Evolutionary conservation across 1,284 basidiomycete genomes (phyloP).

Genomic region (Tylopilus sp.): DNA sequence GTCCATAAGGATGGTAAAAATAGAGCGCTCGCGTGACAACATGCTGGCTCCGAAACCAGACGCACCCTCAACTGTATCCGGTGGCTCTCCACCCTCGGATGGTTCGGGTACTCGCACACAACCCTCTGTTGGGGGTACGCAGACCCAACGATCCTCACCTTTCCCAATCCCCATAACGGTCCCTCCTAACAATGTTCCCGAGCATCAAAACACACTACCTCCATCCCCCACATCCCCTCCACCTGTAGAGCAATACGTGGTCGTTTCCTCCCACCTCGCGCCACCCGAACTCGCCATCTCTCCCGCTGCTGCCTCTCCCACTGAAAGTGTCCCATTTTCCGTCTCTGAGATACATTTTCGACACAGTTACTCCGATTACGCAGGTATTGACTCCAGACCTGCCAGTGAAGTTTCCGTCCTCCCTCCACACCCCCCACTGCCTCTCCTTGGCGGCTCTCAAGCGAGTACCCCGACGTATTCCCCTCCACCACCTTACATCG

Average conservation of each 20-base stretch:
- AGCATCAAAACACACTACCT: slow-evolving; percentile 21
- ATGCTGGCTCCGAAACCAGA: slow-evolving; percentile 35
- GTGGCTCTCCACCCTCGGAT: slow-evolving; percentile 42
- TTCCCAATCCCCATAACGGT: slow-evolving; percentile 59
- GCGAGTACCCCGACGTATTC: slow-evolving; percentile 18
- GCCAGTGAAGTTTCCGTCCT: slow-evolving; percentile 51
- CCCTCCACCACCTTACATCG: slow-evolving; percentile 42
- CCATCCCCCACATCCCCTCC: slow-evolving; percentile 15
- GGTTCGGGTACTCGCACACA: slow-evolving; percentile 30
- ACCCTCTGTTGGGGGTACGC: slow-evolving; percentile 37
- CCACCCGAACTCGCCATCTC: slow-evolving; percentile 35
- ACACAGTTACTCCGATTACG: slow-evolving; percentile 61
- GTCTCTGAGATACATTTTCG: slow-evolving; percentile 75
- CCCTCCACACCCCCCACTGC: slow-evolving; percentile 65
- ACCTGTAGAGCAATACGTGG: slow-evolving; percentile 18
- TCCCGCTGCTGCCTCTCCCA: slow-evolving; percentile 59
- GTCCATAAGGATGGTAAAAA: slow-evolving; percentile 25
- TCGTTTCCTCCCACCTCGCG: slow-evolving; percentile 19
- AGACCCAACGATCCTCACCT: slow-evolving; percentile 41
- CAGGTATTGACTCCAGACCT: slow-evolving; percentile 51
- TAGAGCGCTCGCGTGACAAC: slow-evolving; percentile 29
- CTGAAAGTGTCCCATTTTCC: slow-evolving; percentile 75
- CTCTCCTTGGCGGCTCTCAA: slow-evolving; percentile 42
- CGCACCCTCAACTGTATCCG: slow-evolving; percentile 46
- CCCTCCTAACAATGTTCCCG: slow-evolving; percentile 39